Conservation (phyloP, 2,329 filamentous ascomycete genomes). For the Pseudogymnoascus sp. region DNA sequence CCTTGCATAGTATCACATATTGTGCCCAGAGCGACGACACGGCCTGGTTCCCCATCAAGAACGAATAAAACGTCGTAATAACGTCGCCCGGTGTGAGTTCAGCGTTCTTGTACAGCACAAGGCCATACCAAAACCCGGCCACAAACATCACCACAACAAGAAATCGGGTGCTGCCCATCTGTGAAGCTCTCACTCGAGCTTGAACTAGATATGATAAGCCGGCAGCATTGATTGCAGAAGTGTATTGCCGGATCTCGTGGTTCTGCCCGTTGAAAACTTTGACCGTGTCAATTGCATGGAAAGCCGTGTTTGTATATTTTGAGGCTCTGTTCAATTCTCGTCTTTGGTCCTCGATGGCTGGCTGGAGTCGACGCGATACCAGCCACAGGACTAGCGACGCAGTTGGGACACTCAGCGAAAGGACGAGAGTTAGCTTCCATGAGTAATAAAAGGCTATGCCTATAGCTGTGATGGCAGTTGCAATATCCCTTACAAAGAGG, state of each 20-base stretch:
- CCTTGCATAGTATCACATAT: constrained; percentile 70
- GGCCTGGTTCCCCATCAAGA: constrained; percentile 67
- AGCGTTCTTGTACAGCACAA: constrained; percentile 54
- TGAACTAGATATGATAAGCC: constrained; percentile 59
- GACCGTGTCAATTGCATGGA: constrained; percentile 73
- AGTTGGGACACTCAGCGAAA: constrained; percentile 65
- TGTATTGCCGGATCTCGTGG: constrained; percentile 62
- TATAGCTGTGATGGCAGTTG: constrained; percentile 60
- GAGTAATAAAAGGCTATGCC: constrained; percentile 69
- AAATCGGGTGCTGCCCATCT: constrained; percentile 67
- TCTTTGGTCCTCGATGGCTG: constrained; percentile 63
- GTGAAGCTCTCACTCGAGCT: constrained; percentile 60
- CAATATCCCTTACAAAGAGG: constrained; percentile 54
- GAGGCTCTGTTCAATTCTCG: constrained; percentile 60
- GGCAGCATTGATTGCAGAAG: constrained; percentile 47
- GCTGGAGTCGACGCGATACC: constrained; percentile 54
- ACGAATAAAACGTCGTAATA: constrained; percentile 79
- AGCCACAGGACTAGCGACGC: constrained; percentile 53
- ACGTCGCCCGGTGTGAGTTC: constrained; percentile 55
- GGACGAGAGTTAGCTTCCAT: constrained; percentile 76
- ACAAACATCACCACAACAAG: constrained; percentile 75
- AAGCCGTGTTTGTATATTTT: constrained; percentile 61
- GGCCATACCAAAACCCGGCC: constrained; percentile 83
- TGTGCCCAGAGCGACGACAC: constrained; percentile 70
- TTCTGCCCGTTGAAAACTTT: constrained; percentile 76